Evolutionary conservation across 441 rosid species (phyloP).

Genomic region (Populus trichocarpa): DNA sequence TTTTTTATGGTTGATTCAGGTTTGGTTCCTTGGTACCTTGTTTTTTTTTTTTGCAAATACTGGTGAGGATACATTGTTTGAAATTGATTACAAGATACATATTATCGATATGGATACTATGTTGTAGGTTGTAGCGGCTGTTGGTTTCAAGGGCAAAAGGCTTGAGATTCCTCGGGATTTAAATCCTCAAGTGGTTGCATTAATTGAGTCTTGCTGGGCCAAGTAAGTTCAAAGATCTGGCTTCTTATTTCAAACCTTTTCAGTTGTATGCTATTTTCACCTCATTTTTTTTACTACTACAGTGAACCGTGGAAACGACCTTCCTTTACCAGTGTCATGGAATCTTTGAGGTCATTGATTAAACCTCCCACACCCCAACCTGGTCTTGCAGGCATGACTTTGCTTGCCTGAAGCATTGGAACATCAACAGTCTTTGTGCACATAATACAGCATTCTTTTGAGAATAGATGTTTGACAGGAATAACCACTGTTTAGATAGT

Average conservation of each 20-base stretch:
- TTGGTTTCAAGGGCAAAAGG: conserved; percentile 77
- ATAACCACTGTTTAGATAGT: conserved; percentile 29
- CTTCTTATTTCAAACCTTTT: background rate
- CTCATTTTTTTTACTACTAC: conserved; percentile 19
- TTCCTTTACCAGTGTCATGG: conserved; percentile 47
- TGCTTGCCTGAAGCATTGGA: conserved; percentile 32
- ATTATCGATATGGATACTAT: background rate
- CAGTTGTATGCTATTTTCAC: background rate
- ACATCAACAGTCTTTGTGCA: conserved; percentile 33
- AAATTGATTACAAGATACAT: too few relatives aligned
- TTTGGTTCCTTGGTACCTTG: background rate
- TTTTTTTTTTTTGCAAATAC: background rate
- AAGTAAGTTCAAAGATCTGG: conserved; percentile 43
- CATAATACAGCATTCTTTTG: conserved; percentile 60
- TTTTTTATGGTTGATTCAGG: background rate
- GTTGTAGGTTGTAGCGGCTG: conserved; percentile 91
- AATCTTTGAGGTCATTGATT: conserved; percentile 46
- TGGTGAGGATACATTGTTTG: background rate
- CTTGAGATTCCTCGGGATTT: conserved; percentile 34
- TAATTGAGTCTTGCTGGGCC: conserved; percentile 96
- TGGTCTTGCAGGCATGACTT: conserved; percentile 47
- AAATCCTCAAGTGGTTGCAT: conserved; percentile 72
- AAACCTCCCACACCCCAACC: conserved; percentile 57
- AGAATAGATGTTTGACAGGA: conserved; percentile 45
- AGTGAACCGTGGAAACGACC: conserved; percentile 98